Percentiles rank a stretch among this genome's conserved stretches.
Conservation (phyloP, 768 basidiomycete species). For the Boletales sp. region DNA sequence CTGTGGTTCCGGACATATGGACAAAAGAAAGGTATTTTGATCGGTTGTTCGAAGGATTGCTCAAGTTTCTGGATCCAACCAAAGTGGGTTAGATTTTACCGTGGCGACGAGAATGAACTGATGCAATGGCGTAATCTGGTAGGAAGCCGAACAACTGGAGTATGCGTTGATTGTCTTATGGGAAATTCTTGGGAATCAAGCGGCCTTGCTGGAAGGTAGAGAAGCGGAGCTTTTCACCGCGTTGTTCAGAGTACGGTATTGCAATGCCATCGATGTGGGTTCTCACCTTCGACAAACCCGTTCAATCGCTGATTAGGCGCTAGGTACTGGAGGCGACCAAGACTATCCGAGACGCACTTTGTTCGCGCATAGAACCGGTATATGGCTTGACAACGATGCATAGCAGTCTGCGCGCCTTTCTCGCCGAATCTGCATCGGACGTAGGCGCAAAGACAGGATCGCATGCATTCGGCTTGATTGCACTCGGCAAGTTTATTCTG, state of each 20-base stretch:
- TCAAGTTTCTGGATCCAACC: slow-evolving; percentile 56
- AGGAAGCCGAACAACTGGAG: slow-evolving; percentile 66
- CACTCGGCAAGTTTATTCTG: slow-evolving; percentile 77
- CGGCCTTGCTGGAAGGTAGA: slow-evolving; percentile 68
- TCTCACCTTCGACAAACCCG: not conserved
- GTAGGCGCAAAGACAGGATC: slow-evolving; percentile 58
- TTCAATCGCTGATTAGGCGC: not conserved
- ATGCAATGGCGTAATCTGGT: slow-evolving; percentile 2
- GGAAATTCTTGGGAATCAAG: slow-evolving; percentile 79
- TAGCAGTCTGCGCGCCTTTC: slow-evolving; percentile 63
- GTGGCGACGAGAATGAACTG: not conserved
- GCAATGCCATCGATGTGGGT: slow-evolving; percentile 66
- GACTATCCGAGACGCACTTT: slow-evolving; percentile 72
- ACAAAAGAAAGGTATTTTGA: slow-evolving; percentile 67
- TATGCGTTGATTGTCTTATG: slow-evolving; percentile 79
- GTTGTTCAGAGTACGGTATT: slow-evolving; percentile 69
- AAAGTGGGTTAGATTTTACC: slow-evolving; percentile 44
- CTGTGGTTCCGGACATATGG: slow-evolving; percentile 64
- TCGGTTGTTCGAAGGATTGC: slow-evolving; percentile 60
- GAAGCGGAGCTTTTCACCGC: slow-evolving; percentile 74
- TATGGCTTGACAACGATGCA: slow-evolving; percentile 85
- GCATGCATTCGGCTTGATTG: slow-evolving; percentile 81
- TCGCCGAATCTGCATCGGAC: slow-evolving; percentile 48
- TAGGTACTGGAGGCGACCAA: slow-evolving; percentile 84
- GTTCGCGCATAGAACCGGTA: slow-evolving; percentile 72